Base-by-base conservation (phyloP, 2,329 filamentous ascomycete species). In the Trichoderma asperellum region DNA sequence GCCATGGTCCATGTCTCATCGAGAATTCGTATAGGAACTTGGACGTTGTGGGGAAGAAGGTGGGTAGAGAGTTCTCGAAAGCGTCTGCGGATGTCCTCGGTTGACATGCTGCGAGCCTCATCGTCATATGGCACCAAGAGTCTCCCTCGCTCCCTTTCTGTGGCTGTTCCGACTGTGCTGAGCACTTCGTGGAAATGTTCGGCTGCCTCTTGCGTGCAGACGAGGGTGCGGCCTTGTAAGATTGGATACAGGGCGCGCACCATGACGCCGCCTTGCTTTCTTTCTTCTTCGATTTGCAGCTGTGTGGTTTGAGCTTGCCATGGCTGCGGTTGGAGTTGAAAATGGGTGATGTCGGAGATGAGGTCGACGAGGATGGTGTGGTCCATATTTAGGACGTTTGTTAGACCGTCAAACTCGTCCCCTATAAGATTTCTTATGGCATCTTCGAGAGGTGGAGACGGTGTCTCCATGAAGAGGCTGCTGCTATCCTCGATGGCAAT, bases 301-400 rank as follows among this genome's bases (percentile, higher is more conserved):
- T 74, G 71, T 5, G 79, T 81, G 2, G 76, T 77, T 14, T 68
- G 70, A 3, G 74, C 75, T 56, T 81, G 78, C 76, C 78, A 81
- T 4, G 75, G 73, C 66, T 78, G 73, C 0, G 77, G 75, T 21
- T 76, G 71, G 6, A 81, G 78, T 2, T 71, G 66, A 10, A 74
- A 69, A 49, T 83, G 81, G 0, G 80, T 82, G 14, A 82, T 74
- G 62, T 83, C 81, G 0, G 81, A 82, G 40, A 80, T 76, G 34
- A 83, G 74, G 53, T 81, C 78, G 52, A 82, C 78, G 16, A 83
- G 77, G 52, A 82, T 76, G 6, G 81, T 81, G 67, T 82, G 81
- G 55, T 83, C 81, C 64, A 83, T 74, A 69, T 82, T 83, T 24
- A 83, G 68, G 5, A 78, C 80, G 0, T 71, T 21, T 5, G 80